Base-by-base conservation (phyloP, 768 basidiomycete genomes). In the Russula compacta region DNA sequence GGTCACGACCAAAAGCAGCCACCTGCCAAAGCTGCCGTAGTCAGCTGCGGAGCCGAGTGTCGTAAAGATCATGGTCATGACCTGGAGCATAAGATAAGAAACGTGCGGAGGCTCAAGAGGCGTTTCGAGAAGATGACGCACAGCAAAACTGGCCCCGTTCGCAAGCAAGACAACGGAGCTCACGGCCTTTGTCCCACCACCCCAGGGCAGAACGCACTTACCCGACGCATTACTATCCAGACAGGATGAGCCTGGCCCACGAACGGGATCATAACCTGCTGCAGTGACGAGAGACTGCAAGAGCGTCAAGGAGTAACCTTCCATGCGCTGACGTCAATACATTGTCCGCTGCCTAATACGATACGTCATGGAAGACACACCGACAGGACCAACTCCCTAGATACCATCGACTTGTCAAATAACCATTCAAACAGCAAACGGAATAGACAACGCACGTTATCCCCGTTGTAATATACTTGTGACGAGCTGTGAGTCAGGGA, bases 11-110 rank as follows among this genome's bases (percentile, higher is more conserved):
- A 91, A 73, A n/a, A 92, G 75, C 9, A 92, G 71, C 87, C 89
- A 92, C 14, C 86, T 82, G 19, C 88, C 88, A 67, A 92, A 89
- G 5, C 73, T 78, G 4, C 86, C 85, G 64, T 87, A 89, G 68
- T 89, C 87, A 0, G 85, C 86, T 4, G 84, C 83, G 21, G 83
- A 83, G 35, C 73, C 21, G 64, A 92, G 83, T 0, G 87, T 89
- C 2, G 89, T 92, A 73, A 92, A 90, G 50, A 92, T 82, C 36
- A 79, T 63, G 0, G 90, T 90, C 88, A 92, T 90, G 17, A 89
- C 75, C 84, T 85, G 51, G 3, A 24, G 29, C 6, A 19, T 32
- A 33, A 15, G 8, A 36, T 50, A 10, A 64, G 24, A 36, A 43
- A 33, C 12, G 14, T 32, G 8, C 8, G n/a, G 24, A 29, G 24